Evolutionary conservation across 148 eudicot genomes (phyloP), one percentile per base, ranked within the genome.

Genomic region (Rhododendron williamsianum): DNA sequence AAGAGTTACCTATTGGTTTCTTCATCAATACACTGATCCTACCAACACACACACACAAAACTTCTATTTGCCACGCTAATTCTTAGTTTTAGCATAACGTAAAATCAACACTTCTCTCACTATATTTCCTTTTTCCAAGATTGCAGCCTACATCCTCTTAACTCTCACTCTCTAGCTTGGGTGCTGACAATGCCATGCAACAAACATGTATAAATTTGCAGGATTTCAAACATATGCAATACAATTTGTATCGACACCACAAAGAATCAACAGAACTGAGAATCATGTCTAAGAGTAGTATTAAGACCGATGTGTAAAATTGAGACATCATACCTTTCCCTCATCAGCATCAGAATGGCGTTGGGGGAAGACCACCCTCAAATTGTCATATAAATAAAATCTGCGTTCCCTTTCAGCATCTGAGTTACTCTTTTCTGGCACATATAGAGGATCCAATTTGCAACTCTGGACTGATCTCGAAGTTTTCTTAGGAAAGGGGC

Each of bases 341-440:
- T 95, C 98, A 86, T 95, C 98, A 83, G 95, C 86, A 89, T 93
- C 98, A 52, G 92, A 88, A 91, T 92, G 98, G 73, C 98, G 92
- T 85, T 95, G 98, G 83, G 98, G 98, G 87, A 95, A 95, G 51
- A 95, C 96, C 38, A 92, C 98, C 84, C 91, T 91, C 81, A 95
- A 49, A 83, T 95, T 93, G 82, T 91, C 93, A 82, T 92, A 92
- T 65, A 95, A 82, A 84, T 93, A 95, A 76, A 93, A 91, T 80
- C 89, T 90, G 74, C 92, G 89, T 71, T 92, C 95, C 73, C 86
- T 88, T 60, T 86, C 83, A 67, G 33, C 78, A 80, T 87, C 90
- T 30, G 77, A 38, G 27, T 56, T 49, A 81, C 23, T 86, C 54
- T 74, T 81, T 79, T 63, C 76, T 67, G 90, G 81, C 80, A 51